Conservation (phyloP, 2,329 filamentous ascomycete species). For the Ploettnerulaceae sp. region DNA sequence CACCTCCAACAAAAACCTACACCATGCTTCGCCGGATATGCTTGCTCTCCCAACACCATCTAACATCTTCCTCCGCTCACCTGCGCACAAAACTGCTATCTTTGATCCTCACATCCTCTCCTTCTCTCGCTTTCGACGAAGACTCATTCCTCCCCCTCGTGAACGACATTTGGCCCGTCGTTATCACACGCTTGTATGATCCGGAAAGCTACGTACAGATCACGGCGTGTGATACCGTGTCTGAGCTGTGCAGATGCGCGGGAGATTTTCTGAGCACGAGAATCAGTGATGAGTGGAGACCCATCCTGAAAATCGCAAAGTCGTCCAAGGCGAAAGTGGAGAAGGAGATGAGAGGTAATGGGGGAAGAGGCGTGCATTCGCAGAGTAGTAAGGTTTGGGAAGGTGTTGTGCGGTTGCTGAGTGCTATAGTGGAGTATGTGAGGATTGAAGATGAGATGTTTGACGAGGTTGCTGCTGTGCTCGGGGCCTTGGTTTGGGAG, state of each 20-base stretch:
- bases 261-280: constrained; percentile 77
- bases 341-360: constrained; percentile 30
- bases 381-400: constrained; percentile 62
- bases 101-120: constrained; percentile 67
- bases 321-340: constrained; percentile 38
- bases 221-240: constrained; percentile 65
- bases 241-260: constrained; percentile 62
- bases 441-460: constrained; percentile 63
- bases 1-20: constrained; percentile 73
- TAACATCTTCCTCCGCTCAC: constrained; percentile 76
- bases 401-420: constrained; percentile 54
- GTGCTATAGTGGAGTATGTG: constrained; percentile 57
- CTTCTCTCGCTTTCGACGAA: constrained; percentile 69
- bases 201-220: constrained; percentile 63
- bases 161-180: constrained; percentile 84
- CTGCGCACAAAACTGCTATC: constrained; percentile 74
- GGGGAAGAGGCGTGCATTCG: constrained; percentile 52
- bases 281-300: constrained; percentile 68
- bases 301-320: constrained; percentile 48
- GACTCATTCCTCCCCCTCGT: constrained; percentile 83
- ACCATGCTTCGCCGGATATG: constrained; percentile 77
- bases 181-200: constrained; percentile 64
- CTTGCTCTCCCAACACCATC: constrained; percentile 79
- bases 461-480: constrained; percentile 63
- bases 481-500: constrained; percentile 47